phyloP scores from a whole-genome alignment of 2,329 filamentous ascomycete species.

The Cladosporium sp. region DNA sequence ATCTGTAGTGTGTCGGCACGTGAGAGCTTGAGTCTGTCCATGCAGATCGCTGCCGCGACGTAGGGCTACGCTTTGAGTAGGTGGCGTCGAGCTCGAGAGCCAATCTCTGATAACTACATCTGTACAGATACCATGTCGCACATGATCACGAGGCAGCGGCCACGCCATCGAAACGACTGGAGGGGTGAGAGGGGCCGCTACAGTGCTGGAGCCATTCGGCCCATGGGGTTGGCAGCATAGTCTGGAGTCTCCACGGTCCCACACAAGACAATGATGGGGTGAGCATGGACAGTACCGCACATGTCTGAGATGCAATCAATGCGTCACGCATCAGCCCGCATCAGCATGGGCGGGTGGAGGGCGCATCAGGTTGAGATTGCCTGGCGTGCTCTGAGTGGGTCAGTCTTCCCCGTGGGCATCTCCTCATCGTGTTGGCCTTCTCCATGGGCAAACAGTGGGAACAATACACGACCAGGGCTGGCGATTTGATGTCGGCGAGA shows the following conservation, averaged over 20 bases:
- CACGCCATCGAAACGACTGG: neutral
- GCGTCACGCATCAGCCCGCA: neutral
- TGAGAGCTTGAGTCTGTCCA: constrained; percentile 9
- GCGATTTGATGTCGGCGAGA: neutral
- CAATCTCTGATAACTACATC: constrained; percentile 1
- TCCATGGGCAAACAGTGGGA: constrained; percentile 10
- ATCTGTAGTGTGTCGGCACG: constrained; percentile 3
- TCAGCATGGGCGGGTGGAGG: neutral
- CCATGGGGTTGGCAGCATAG: neutral
- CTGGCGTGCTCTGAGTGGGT: neutral
- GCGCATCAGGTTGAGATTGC: neutral
- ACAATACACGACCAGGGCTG: neutral
- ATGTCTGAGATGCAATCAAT: neutral
- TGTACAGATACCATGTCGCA: neutral
- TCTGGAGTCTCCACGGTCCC: constrained; percentile 11
- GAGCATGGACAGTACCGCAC: constrained; percentile 4
- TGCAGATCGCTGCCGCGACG: neutral
- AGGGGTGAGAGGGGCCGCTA: neutral
- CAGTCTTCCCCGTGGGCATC: constrained; percentile 10
- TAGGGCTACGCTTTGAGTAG: constrained; percentile 2
- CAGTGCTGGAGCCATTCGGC: neutral
- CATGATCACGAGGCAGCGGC: neutral
- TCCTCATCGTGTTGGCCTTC: constrained; percentile 5
- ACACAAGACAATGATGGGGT: constrained; percentile 4
- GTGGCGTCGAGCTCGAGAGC: neutral